A percentile compares a stretch with the other conserved stretches of the same genome.
phyloP scores from a whole-genome alignment of 1,139 yeast genomes.

The Scheffersomyces parashehatae region DNA sequence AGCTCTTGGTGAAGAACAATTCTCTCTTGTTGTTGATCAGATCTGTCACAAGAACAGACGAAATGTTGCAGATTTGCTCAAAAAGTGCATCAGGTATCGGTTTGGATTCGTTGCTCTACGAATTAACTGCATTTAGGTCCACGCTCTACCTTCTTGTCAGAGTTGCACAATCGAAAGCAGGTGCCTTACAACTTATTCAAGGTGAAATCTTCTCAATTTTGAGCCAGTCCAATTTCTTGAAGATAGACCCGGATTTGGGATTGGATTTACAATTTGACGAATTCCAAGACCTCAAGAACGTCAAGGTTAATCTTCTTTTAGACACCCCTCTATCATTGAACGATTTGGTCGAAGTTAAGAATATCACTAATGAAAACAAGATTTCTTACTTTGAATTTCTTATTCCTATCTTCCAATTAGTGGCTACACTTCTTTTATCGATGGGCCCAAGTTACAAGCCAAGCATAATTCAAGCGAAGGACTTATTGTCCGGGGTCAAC shows the following conservation, averaged over 20 bases:
- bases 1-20: conserved; percentile 63
- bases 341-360: conserved; percentile 17
- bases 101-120: conserved; percentile 60
- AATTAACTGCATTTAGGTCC: conserved; percentile 74
- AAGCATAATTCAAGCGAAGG: conserved; percentile 56
- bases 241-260: conserved; percentile 81
- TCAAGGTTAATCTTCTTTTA: conserved; percentile 46
- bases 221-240: conserved; percentile 55
- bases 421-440: conserved; percentile 66
- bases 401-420: conserved; percentile 76
- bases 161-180: conserved; percentile 72
- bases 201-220: conserved; percentile 69
- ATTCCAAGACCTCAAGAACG: conserved; percentile 10
- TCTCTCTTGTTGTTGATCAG: conserved; percentile 64
- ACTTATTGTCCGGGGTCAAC: conserved; percentile 54
- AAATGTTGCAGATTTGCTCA: conserved; percentile 47
- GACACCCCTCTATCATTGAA: conserved; percentile 50
- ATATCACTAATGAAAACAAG: conserved; percentile 14
- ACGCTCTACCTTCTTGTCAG: conserved; percentile 68
- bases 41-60: conserved; percentile 70
- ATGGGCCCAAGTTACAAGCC: conserved; percentile 78
- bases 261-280: conserved; percentile 42
- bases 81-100: conserved; percentile 34
- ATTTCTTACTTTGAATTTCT: conserved; percentile 68
- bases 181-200: conserved; percentile 76